Conservation (phyloP, 306 rosid species). For the Oxytropis ochrocephala region DNA sequence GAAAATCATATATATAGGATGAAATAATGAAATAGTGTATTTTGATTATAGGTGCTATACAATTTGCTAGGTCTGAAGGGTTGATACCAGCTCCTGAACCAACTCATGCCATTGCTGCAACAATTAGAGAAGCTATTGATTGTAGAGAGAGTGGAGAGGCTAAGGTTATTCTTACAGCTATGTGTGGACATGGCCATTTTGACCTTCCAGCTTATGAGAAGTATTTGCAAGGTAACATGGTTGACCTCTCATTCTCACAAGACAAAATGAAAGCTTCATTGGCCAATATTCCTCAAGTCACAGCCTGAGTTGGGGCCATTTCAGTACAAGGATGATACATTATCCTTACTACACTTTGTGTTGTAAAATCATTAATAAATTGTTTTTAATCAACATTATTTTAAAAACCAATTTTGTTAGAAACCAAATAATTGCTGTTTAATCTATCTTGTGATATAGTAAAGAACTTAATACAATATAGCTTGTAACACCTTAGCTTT, state of each 20-base stretch:
- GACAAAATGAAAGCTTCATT: slow-evolving; percentile 54
- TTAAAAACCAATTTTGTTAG: no score
- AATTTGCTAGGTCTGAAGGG: slow-evolving; percentile 87
- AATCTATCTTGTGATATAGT: no score
- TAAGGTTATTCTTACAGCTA: slow-evolving; percentile 86
- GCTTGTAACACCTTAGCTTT: no score
- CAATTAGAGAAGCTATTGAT: slow-evolving; percentile 75
- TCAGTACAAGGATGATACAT: not conserved
- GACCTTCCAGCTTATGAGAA: slow-evolving; percentile 78
- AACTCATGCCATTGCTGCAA: slow-evolving; percentile 87
- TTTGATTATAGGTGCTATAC: slow-evolving; percentile 65
- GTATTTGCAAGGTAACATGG: slow-evolving; percentile 80
- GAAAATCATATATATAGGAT: not conserved
- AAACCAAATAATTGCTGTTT: no score
- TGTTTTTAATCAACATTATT: no score
- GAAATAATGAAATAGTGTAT: not conserved
- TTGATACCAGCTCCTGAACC: slow-evolving; percentile 96
- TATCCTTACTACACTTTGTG: no score
- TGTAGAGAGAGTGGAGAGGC: slow-evolving; percentile 78
- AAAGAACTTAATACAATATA: no score
- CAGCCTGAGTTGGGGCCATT: slow-evolving; percentile 21
- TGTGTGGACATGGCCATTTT: slow-evolving; percentile 98
- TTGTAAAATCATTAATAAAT: no score
- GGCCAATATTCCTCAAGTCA: slow-evolving; percentile 50
- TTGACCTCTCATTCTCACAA: slow-evolving; percentile 71